These are phyloP conservation scores for Gaeumannomyces tritici DNA, from an alignment of 2,329 filamentous ascomycete genomes.

Conservation along the genomic window DNA sequence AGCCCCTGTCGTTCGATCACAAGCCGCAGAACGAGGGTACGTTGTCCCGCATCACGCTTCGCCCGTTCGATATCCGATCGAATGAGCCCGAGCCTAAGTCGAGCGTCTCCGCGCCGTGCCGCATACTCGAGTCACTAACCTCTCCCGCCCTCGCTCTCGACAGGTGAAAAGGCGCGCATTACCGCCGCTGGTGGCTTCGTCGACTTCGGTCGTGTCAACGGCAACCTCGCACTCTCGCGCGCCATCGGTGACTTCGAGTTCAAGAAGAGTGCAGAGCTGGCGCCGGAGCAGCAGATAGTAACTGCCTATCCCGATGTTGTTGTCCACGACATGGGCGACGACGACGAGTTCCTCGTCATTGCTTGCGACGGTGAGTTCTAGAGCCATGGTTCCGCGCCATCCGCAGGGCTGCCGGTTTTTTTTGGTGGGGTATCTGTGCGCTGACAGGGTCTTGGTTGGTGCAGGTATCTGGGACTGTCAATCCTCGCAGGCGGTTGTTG, in stretches of 20 bases:
- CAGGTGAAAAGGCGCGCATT: constrained; percentile 92
- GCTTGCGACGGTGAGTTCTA: constrained; percentile 72
- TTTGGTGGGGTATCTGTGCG: neutral
- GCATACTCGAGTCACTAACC: neutral
- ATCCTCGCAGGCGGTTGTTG: constrained; percentile 92
- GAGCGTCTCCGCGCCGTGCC: neutral
- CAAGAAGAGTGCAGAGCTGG: constrained; percentile 95
- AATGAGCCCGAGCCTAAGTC: neutral
- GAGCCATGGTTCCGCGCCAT: neutral
- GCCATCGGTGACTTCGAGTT: constrained; percentile 99
- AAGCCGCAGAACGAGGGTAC: constrained; percentile 96
- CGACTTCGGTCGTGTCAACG: constrained; percentile 96
- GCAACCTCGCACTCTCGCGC: constrained; percentile 90
- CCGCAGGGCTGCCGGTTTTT: neutral
- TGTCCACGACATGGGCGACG: constrained; percentile 78
- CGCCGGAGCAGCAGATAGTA: constrained; percentile 97
- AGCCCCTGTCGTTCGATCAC: constrained; percentile 97
- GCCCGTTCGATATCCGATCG: neutral
- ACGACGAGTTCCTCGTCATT: constrained; percentile 92
- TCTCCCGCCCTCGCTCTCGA: constrained; percentile 6
- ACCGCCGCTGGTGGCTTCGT: constrained; percentile 94
- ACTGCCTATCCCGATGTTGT: constrained; percentile 94
- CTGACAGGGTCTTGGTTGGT: constrained; percentile 7
- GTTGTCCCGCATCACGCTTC: constrained; percentile 11
- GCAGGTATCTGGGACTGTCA: constrained; percentile 99